Evolutionary conservation across 495 filamentous ascomycete species (phyloP).

Genomic region (Podospora tetraspora): DNA sequence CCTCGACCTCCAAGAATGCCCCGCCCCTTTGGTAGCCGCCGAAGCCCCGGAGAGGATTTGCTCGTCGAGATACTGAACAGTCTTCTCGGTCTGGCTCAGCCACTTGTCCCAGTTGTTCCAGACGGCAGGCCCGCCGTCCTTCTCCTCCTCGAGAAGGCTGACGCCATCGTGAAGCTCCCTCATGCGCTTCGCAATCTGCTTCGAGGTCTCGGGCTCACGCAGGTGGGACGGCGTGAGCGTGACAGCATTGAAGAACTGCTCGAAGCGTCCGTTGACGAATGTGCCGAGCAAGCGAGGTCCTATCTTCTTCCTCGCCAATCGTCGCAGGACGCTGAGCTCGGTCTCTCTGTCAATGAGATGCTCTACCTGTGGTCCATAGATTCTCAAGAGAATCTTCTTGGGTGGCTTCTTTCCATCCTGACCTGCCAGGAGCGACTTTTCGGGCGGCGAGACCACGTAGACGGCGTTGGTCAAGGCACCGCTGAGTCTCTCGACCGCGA

Average conservation of each 20-base stretch:
- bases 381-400: slow-evolving; percentile 75
- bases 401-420: slow-evolving; percentile 38
- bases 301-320: slow-evolving; percentile 85
- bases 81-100: slow-evolving; percentile 71
- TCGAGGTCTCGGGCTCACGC: slow-evolving; percentile 73
- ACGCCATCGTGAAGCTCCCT: slow-evolving; percentile 92
- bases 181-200: slow-evolving; percentile 97
- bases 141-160: slow-evolving; percentile 73
- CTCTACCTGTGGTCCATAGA: slow-evolving; percentile 93
- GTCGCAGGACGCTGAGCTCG: slow-evolving; percentile 79
- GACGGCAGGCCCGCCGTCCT: slow-evolving; percentile 70
- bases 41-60: slow-evolving; percentile 43
- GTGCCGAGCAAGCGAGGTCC: slow-evolving; percentile 90
- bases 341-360: slow-evolving; percentile 92
- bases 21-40: slow-evolving; percentile 20
- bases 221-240: slow-evolving; percentile 74
- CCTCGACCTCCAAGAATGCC: slow-evolving; percentile 57
- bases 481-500: slow-evolving; percentile 79
- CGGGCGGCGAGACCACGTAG: slow-evolving; percentile 83
- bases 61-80: slow-evolving; percentile 70
- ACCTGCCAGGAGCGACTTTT: slow-evolving; percentile 41
- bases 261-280: slow-evolving; percentile 93
- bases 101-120: slow-evolving; percentile 96
- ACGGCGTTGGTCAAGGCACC: slow-evolving; percentile 95
- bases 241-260: slow-evolving; percentile 81